Conservation (phyloP, 495 filamentous ascomycete genomes). For the Saxophila tyrrhenica region DNA sequence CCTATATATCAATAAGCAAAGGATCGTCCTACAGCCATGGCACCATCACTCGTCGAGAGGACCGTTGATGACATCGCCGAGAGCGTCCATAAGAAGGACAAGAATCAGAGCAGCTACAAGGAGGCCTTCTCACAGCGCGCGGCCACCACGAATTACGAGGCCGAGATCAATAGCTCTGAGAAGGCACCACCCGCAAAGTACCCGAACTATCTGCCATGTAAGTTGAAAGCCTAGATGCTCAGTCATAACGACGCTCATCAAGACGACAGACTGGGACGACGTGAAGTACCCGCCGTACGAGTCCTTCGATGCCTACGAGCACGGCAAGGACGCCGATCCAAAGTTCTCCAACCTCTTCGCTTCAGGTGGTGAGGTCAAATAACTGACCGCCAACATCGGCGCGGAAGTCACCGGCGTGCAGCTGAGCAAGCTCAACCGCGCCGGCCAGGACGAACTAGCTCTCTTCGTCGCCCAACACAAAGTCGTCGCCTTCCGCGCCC, state of each 20-base stretch:
- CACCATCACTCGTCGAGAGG: slow-evolving; percentile 25
- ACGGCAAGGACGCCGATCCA: slow-evolving; percentile 59
- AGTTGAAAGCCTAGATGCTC: too few species aligned
- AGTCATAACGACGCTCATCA: too few species aligned
- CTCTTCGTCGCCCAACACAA: slow-evolving; percentile 67
- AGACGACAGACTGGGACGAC: slow-evolving; percentile 11
- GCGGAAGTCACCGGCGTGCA: slow-evolving; percentile 68
- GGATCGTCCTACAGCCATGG: slow-evolving; percentile 16
- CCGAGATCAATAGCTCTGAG: slow-evolving; percentile 25
- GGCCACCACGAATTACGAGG: slow-evolving; percentile 17
- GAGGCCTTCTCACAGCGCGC: slow-evolving; percentile 23
- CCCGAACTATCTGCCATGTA: slow-evolving; percentile 52
- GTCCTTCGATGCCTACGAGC: slow-evolving; percentile 61
- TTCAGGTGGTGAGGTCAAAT: slow-evolving; percentile 35
- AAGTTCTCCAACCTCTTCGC: slow-evolving; percentile 55
- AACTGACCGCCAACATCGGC: slow-evolving; percentile 65
- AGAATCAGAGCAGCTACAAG: slow-evolving; percentile 19
- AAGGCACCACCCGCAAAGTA: slow-evolving; percentile 45
- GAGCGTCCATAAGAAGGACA: slow-evolving; percentile 10
- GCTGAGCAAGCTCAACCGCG: slow-evolving; percentile 51
- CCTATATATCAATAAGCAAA: too few species aligned
- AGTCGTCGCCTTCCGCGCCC: slow-evolving; percentile 68
- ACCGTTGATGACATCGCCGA: slow-evolving; percentile 4
- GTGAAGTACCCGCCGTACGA: slow-evolving; percentile 47
- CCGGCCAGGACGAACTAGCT: slow-evolving; percentile 71